These are phyloP conservation scores for Diaporthe helianthi DNA, from an alignment of 2,329 filamentous ascomycete species.

Conservation along the genomic window DNA sequence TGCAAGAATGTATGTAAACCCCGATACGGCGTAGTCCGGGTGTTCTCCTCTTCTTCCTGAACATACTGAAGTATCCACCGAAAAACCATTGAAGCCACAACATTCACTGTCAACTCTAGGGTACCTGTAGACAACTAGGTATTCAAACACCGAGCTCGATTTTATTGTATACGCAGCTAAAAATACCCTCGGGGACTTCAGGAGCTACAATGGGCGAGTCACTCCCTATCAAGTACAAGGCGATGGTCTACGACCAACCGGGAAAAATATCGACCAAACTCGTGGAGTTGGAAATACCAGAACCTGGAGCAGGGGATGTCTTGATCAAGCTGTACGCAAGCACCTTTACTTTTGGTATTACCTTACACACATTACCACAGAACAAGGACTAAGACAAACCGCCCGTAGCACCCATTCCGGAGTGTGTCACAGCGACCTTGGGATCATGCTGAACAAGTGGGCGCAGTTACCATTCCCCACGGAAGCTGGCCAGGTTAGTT, in stretches of 20 bases:
- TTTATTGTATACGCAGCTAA: too few relatives aligned
- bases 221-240: constrained; percentile 30
- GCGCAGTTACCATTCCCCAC: constrained; percentile 34
- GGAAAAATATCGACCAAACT: constrained; percentile 31
- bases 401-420: constrained; percentile 37
- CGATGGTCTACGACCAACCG: constrained; percentile 30
- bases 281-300: constrained; percentile 32
- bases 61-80: too few relatives aligned
- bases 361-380: neutral
- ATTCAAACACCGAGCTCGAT: neutral
- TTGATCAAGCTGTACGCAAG: constrained; percentile 33
- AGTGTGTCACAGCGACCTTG: constrained; percentile 36
- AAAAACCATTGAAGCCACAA: too few relatives aligned
- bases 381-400: neutral
- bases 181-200: too few relatives aligned
- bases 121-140: too few relatives aligned
- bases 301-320: constrained; percentile 31
- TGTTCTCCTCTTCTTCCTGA: constrained; percentile 3
- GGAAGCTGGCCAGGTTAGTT: constrained; percentile 32
- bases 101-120: neutral
- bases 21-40: neutral
- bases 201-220: constrained; percentile 23
- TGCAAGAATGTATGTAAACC: neutral
- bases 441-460: constrained; percentile 34
- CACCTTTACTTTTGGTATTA: neutral